Base-by-base conservation (phyloP, 2,329 filamentous ascomycete species). In the Talaromyces sp. region DNA sequence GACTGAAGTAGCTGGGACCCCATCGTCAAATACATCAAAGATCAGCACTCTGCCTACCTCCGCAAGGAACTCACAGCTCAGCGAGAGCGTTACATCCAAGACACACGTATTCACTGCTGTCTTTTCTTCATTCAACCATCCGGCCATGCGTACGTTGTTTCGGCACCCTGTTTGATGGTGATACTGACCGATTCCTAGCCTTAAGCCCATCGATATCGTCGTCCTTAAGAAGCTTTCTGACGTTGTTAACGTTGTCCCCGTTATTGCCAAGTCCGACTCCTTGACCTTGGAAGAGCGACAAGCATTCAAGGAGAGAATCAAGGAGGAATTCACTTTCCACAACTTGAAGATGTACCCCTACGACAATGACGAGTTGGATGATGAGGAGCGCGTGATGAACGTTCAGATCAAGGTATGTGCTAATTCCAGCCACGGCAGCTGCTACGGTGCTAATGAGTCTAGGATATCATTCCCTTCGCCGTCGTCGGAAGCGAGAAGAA, bases 11-110 rank as follows among this genome's bases (percentile, higher is more conserved):
- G 82, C 89, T 99, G 95, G 95, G 95, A 99, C 78, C 95, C 95
- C 69, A 99, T 99, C 79, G 94, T 99, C 86, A 99, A 99, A 86
- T 99, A 99, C 84, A 99, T 99, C 87, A 99, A 99, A 87, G 95
- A 99, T 82, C 95, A 99, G 85, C 95, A 99, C 86, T 97, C 93
- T 62, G 94, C 95, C 75, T 99, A 98, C 84, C 89, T 99, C 73
- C 92, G 95, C 82, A 99, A 99, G 87, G 95, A 99, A 82, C 92
- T 99, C 76, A 98, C 95, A 64, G 95, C 95, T 72, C 95, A 99
- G 86, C 92, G 95, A 82, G 95, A 99, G 83, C 91, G 95, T 76
- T 99, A 99, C 82, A 97, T 99, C 72, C 94, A 97, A 84, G 95
- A 99, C 82, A 99, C 95, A 72, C 91, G 95, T 76, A 97, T 99